These are phyloP conservation scores for Cutaneotrichosporon spelunceum DNA, from an alignment of 1,284 basidiomycete genomes.

Conservation along the genomic window DNA sequence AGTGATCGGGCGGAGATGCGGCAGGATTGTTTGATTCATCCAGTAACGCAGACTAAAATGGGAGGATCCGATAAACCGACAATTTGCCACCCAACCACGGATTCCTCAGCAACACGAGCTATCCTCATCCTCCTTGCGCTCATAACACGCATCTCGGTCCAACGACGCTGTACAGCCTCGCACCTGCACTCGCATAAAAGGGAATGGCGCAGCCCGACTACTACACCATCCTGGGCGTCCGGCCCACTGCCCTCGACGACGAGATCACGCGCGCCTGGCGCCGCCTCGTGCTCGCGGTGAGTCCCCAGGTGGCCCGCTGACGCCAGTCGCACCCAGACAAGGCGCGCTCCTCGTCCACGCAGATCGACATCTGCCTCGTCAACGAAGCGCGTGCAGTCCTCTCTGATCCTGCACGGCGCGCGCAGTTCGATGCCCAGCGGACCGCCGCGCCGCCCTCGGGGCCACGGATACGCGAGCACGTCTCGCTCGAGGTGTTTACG, in stretches of 20 bases:
- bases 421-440: constrained; percentile 21
- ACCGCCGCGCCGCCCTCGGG: neutral
- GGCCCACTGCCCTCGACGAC: constrained; percentile 27
- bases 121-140: neutral
- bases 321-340: constrained; percentile 47
- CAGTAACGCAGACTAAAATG: neutral
- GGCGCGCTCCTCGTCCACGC: neutral
- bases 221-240: constrained; percentile 43
- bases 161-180: neutral
- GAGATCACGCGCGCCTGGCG: constrained; percentile 47
- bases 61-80: neutral
- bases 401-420: constrained; percentile 28
- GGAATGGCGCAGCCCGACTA: constrained; percentile 31
- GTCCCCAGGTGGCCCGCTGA: constrained; percentile 15
- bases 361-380: constrained; percentile 36
- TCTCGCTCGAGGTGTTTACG: constrained; percentile 45
- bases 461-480: constrained; percentile 26
- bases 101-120: neutral
- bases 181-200: neutral
- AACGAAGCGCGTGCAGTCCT: constrained; percentile 50
- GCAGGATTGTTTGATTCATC: constrained; percentile 1
- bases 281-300: constrained; percentile 39
- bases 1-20: neutral
- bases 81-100: constrained; percentile 14
- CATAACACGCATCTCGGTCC: no score